Evolutionary conservation across 768 basidiomycete species (phyloP), one percentile per base, ranked within the genome.

Genomic region (Termitomyces eurrhizus): DNA sequence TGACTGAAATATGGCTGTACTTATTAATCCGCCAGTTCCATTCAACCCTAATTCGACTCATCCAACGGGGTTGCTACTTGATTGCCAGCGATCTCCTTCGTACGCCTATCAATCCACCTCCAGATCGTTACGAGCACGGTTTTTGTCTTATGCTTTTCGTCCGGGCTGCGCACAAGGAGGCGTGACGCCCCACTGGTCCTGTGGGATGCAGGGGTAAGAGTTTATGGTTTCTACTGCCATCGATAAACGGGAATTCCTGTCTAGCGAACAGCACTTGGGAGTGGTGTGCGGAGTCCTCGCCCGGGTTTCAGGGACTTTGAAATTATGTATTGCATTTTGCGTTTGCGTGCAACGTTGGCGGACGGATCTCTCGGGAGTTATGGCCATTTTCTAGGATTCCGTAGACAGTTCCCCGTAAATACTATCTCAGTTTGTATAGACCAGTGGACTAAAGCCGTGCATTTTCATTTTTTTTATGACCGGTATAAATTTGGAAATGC

Each of bases 81-180:
- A 58, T 49, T 52, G 56, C 52, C 24, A 33, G 35, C 6, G 45
- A 62, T 14, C 24, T 53, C 24, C 36, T 61, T 37, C 44, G 33
- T n/a, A 9, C 37, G 16, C 14, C 37, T 32, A 29, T 9, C n/a
- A 5, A n/a, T 8, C 59, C 56, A 21, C 57, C 52, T 11, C 16
- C 58, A 8, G 59, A 58, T 35, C 41, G 49, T 1, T 56, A 56
- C 21, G 51, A 46, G 12, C 60, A n/a, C n/a, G n/a, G n/a, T n/a
- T n/a, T n/a, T n/a, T n/a, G n/a, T n/a, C n/a, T n/a, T n/a, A 61
- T 37, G 53, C 4, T 64, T 39, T 41, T 64, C n/a, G 33, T 64
- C 3, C 53, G 60, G 60, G 60, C 58, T 8, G 45, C 52, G n/a
- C 24, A 32, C 7, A 32, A 56, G 12, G 48, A 52, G 29, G 32